Conservation (phyloP, 2,329 filamentous ascomycete species). For the Thielaviopsis populi region DNA sequence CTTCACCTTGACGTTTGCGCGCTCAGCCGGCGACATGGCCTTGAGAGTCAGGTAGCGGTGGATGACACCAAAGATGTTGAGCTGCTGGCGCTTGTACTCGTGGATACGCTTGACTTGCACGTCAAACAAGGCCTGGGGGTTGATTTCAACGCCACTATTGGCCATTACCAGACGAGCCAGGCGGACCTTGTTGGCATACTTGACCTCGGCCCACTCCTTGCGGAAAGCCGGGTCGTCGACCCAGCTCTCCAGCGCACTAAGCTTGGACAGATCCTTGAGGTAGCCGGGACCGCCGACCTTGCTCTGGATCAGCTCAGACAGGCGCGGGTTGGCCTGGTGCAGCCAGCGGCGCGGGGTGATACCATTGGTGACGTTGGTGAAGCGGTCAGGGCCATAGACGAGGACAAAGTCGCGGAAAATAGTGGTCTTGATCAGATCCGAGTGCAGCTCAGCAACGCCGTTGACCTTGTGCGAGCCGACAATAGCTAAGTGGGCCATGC, state of each 20-base stretch:
- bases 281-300: constrained; percentile 74
- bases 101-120: constrained; percentile 98
- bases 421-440: constrained; percentile 95
- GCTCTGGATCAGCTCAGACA: constrained; percentile 82
- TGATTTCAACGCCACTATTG: constrained; percentile 64
- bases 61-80: constrained; percentile 98
- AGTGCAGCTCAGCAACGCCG: constrained; percentile 92
- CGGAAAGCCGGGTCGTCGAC: constrained; percentile 80
- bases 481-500: constrained; percentile 90
- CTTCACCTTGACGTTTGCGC: constrained; percentile 76
- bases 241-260: constrained; percentile 74
- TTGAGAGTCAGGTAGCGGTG: constrained; percentile 87
- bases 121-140: constrained; percentile 80
- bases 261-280: constrained; percentile 74
- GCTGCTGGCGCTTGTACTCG: constrained; percentile 97
- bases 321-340: constrained; percentile 86
- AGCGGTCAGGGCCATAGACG: constrained; percentile 92
- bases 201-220: constrained; percentile 92
- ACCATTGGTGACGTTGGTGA: constrained; percentile 96
- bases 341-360: constrained; percentile 94
- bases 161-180: constrained; percentile 84
- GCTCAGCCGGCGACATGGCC: constrained; percentile 64
- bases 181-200: constrained; percentile 86
- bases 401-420: constrained; percentile 98
- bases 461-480: constrained; percentile 99